A percentile compares a stretch with the other conserved stretches of the same genome.
Conservation (phyloP, 2,329 filamentous ascomycete genomes). For the Colletotrichum simmondsii region DNA sequence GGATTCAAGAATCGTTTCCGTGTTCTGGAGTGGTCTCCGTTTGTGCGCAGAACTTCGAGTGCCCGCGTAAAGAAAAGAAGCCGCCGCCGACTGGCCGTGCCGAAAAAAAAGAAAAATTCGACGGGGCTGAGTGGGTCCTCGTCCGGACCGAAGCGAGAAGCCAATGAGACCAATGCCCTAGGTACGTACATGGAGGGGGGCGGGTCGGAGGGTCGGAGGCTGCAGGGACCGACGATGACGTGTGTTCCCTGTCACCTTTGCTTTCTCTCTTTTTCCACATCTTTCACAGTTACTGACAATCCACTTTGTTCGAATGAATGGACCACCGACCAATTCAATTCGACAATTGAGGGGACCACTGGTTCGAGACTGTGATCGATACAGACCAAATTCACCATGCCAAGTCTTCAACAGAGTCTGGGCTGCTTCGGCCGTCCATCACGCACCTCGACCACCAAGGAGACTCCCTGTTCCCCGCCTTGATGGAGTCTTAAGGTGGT, state of each 20-base stretch:
- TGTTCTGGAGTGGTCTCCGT: fast-evolving
- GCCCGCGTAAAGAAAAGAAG: not conserved
- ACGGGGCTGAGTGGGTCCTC: not conserved
- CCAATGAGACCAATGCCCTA: not conserved
- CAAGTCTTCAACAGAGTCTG: not conserved
- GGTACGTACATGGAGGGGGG: not conserved
- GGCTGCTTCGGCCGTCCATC: not conserved
- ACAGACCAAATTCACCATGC: not conserved
- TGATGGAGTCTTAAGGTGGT: not conserved
- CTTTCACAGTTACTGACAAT: too few species aligned
- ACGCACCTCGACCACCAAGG: conserved; percentile 5
- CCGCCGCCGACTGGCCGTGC: not conserved
- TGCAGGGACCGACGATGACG: not conserved
- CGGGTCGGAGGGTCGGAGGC: not conserved
- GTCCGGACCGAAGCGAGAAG: not conserved
- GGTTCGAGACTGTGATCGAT: not conserved
- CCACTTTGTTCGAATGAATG: too few species aligned
- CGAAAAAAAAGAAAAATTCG: not conserved
- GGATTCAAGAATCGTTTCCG: fast-evolving
- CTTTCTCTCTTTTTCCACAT: not conserved
- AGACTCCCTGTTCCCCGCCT: not conserved
- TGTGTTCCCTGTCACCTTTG: not conserved
- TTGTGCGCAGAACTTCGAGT: too few species aligned
- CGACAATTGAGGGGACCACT: not conserved
- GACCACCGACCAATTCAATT: too few species aligned